Evolutionary conservation across 2,329 filamentous ascomycete species (phyloP), one percentile per base, ranked within the genome.

Genomic region (Reticulascus tulasneorum): DNA sequence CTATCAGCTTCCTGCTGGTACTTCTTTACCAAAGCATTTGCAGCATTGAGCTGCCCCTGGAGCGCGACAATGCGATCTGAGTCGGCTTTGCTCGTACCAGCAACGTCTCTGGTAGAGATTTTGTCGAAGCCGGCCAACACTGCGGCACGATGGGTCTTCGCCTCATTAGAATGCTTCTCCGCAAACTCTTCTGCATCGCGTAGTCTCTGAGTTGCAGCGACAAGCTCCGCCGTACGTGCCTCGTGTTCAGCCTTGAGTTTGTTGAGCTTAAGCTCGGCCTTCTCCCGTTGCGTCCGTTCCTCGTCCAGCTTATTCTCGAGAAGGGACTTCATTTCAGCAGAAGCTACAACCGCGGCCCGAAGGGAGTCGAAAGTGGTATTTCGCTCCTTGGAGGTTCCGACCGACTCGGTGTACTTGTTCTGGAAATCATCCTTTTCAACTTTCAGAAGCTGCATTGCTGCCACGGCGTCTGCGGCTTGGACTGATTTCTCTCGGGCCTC

Each of bases 1-100:
- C 73, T 66, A 58, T 98, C 88, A 1, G 90, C 91, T 40, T 94
- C 90, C 42, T 83, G 75, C 58, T 96, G 89, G 50, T 95, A 94
- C 53, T 88, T 88, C 59, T 84, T 86, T 19, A 90, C 88, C 56
- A 97, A 67, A 3, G 71, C 73, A 51, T 87, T 94, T 12, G 91
- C 86, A 27, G 82, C 67, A 45, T 83, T 76, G 11, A 95, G 71
- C 56, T 97, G 93, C 28, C 79, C 75, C 56, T 94, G 86, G 6
- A 98, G 73, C 18, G 85, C 82, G 6, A 64, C 59, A 21, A 91
- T 67, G 22, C 88, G 84, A 49, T 88, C 82, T 23, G 77, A 64
- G 37, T 79, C 73, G 3, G 64, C 68, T 23, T 69, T 71, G 44
- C 56, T 64, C 3, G 63, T 54, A 22, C 64, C 66, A 25, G 64